These are phyloP conservation scores for Calcarisporium arbuscula DNA, from an alignment of 2,329 filamentous ascomycete genomes.

Conservation along the genomic window DNA sequence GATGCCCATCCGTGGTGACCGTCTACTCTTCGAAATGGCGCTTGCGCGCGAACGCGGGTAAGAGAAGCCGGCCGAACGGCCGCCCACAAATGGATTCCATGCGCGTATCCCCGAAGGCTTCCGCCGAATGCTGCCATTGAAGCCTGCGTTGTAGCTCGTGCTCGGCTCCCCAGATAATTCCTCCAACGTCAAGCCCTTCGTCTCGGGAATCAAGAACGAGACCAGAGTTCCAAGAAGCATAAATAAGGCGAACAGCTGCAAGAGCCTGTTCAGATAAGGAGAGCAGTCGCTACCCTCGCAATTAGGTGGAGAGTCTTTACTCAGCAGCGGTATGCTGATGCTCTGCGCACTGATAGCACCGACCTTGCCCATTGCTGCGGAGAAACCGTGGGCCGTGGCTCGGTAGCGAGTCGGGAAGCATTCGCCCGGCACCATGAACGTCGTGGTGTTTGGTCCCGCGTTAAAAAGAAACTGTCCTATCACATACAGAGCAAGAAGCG, in stretches of 20 bases:
- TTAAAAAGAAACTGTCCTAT: conserved; percentile 63
- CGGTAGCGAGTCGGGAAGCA: conserved; percentile 60
- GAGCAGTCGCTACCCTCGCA: conserved; percentile 43
- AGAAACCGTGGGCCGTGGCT: conserved; percentile 57
- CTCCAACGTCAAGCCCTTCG: conserved; percentile 67
- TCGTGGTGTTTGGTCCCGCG: conserved; percentile 60
- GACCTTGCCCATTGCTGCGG: conserved; percentile 60
- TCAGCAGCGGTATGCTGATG: conserved; percentile 57
- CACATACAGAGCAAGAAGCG: conserved; percentile 56
- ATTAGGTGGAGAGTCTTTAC: conserved; percentile 44
- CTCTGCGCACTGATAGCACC: conserved; percentile 62
- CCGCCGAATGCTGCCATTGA: conserved; percentile 41
- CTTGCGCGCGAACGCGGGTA: conserved; percentile 31
- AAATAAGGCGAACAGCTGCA: conserved; percentile 74
- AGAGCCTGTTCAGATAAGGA: conserved; percentile 63
- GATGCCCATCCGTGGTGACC: conserved; percentile 30
- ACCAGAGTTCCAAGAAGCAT: conserved; percentile 68
- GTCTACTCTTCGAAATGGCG: conserved; percentile 19
- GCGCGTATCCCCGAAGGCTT: conserved; percentile 23
- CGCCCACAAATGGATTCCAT: conserved; percentile 44
- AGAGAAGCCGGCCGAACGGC: conserved; percentile 44
- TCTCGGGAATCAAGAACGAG: conserved; percentile 70
- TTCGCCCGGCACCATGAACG: conserved; percentile 59
- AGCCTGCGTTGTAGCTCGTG: conserved; percentile 49
- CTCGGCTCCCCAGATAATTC: conserved; percentile 61